phyloP scores from a whole-genome alignment of 2,329 filamentous ascomycete species.

The Diaporthe ilicicola region DNA sequence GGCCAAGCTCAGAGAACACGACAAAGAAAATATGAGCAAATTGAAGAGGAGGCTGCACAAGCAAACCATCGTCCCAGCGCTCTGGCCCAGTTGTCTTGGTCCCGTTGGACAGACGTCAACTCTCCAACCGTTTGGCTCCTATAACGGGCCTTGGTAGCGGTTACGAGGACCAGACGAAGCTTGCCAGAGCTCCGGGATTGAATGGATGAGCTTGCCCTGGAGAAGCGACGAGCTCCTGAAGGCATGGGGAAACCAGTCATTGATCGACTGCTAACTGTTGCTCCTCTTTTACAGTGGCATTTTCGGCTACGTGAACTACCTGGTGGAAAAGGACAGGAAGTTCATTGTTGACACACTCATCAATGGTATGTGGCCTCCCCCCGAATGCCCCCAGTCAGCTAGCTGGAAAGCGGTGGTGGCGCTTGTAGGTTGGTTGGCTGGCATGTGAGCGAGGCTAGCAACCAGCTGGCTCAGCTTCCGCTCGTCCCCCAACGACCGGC shows the following conservation, averaged over 20 bases:
- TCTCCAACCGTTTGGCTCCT: not conserved
- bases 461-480: slow-evolving; percentile 21
- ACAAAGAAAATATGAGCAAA: not conserved
- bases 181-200: slow-evolving; percentile 30
- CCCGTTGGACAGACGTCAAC: not conserved
- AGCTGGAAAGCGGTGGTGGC: not conserved
- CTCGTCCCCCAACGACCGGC: not conserved
- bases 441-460: slow-evolving; percentile 23
- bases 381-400: slow-evolving; percentile 31
- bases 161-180: not conserved
- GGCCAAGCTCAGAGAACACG: not conserved
- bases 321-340: slow-evolving; percentile 98
- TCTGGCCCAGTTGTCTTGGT: not conserved
- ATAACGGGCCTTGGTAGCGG: not conserved
- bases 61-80: not conserved
- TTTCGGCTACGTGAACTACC: slow-evolving; percentile 99
- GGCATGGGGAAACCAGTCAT: too few species aligned
- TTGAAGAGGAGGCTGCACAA: not conserved
- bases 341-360: slow-evolving; percentile 96
- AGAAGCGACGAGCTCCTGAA: not conserved
- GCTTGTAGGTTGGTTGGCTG: slow-evolving; percentile 1
- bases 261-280: slow-evolving; percentile 39
- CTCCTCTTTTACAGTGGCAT: slow-evolving; percentile 71
- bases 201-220: slow-evolving; percentile 9
- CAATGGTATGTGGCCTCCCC: slow-evolving; percentile 73